Percentiles rank a stretch among this genome's conserved stretches.
Conservation (phyloP, 2,329 filamentous ascomycete genomes). For the Fusarium illudens region DNA sequence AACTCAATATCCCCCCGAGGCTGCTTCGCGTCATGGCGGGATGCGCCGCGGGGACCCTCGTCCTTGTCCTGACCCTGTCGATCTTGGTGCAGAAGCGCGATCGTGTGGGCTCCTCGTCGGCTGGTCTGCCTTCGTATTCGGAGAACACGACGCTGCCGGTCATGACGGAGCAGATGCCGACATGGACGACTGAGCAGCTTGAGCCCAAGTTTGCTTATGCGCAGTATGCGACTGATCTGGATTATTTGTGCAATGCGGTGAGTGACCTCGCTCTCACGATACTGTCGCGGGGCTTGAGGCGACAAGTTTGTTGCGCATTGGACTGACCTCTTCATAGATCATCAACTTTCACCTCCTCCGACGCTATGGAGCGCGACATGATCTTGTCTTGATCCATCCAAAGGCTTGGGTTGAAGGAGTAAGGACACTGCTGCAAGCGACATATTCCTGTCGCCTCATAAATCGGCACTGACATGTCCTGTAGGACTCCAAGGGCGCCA, state of each 20-base stretch:
- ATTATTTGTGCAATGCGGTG: not conserved
- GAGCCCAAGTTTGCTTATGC: not conserved
- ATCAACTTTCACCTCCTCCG: not conserved
- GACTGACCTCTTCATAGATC: not conserved
- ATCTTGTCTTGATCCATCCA: not conserved
- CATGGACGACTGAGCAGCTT: not conserved
- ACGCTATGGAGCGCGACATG: not conserved
- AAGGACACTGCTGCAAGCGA: not conserved
- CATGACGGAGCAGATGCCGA: not conserved
- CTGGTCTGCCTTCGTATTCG: not conserved
- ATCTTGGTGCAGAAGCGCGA: not conserved
- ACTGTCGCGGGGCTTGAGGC: too few relatives aligned
- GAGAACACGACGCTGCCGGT: not conserved
- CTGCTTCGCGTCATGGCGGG: not conserved
- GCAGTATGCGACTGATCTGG: not conserved
- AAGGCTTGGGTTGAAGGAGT: not conserved
- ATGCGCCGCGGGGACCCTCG: not conserved
- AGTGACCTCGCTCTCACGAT: too few relatives aligned
- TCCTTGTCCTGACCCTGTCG: not conserved
- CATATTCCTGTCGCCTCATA: not conserved
- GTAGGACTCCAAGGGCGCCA: not conserved
- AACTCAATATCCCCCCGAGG: not conserved
- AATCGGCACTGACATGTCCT: not conserved
- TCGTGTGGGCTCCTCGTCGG: not conserved
- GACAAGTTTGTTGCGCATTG: not conserved